A percentile compares a stretch with the other conserved stretches of the same genome.
Conservation (phyloP, 2,329 filamentous ascomycete genomes). For the Fusarium praegraminearum region DNA sequence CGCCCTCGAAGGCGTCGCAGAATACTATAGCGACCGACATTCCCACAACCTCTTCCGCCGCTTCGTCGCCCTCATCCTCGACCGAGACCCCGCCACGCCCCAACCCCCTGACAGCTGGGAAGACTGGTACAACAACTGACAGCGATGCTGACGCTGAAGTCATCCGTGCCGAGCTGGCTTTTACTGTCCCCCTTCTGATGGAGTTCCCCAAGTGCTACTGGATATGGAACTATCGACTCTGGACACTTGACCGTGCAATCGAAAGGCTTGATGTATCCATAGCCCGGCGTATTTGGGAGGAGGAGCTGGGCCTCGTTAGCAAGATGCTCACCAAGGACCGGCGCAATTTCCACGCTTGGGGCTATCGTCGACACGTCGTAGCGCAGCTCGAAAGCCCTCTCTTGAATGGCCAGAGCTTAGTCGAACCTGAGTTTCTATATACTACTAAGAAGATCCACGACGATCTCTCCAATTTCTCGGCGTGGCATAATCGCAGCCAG, state of each 20-base stretch:
- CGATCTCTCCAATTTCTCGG: constrained; percentile 96
- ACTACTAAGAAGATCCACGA: constrained; percentile 86
- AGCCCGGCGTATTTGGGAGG: constrained; percentile 80
- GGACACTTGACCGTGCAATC: constrained; percentile 82
- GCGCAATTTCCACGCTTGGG: constrained; percentile 97
- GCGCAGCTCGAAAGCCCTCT: constrained; percentile 74
- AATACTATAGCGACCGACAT: constrained; percentile 66
- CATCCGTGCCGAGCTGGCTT: constrained; percentile 80
- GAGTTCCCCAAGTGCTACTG: constrained; percentile 98
- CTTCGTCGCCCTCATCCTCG: constrained; percentile 66
- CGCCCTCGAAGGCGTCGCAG: constrained; percentile 66
- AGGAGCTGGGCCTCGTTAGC: constrained; percentile 82
- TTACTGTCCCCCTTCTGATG: constrained; percentile 85
- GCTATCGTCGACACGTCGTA: constrained; percentile 85
- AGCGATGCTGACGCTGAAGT: constrained; percentile 58
- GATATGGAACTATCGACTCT: constrained; percentile 97
- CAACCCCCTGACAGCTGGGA: constrained; percentile 62
- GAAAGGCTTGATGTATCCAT: constrained; percentile 66
- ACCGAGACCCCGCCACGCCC: constrained; percentile 62
- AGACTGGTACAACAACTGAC: constrained; percentile 65
- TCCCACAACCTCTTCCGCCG: constrained; percentile 73
- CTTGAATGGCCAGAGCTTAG: constrained; percentile 71
- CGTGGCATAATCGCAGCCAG: constrained; percentile 92
- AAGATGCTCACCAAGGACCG: constrained; percentile 91
- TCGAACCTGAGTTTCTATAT: constrained; percentile 86